Base-by-base conservation (phyloP, 2,329 filamentous ascomycete genomes). In the Nemania sp. region DNA sequence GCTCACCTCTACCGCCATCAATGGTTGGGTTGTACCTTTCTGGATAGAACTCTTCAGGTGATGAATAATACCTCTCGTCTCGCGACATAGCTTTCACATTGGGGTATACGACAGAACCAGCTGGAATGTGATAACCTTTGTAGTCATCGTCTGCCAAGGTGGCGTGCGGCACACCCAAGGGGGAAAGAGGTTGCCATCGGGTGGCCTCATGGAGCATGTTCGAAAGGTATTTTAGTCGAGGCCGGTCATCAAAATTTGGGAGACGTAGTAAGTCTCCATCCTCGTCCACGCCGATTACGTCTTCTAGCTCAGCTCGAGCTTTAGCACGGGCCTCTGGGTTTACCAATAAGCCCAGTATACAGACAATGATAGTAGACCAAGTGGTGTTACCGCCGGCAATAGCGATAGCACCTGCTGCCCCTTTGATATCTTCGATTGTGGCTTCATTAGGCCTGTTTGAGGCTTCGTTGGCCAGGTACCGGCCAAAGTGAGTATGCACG, bases 51-150 rank as follows among this genome's bases (percentile, higher is more conserved):
- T 56, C 56, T 2, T 76, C 70, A 1, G 81, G 79, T 11, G 79
- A 73, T 0, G 66, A 55, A 43, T 79, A 78, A 3, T 74, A 62
- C 10, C 52, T 45, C 43, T 74, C 73, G 29, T 81, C 79, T 27
- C 78, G 76, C 43, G 79, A 78, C 72, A 83, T 78, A 20, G 78
- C 80, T 78, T 81, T 83, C 8, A 79, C 75, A 58, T 84, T 84
- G 22, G 77, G 71, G 27, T 84, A 77, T 10, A 86, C 73, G 2
- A 78, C 79, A 0, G 82, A 78, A 3, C 80, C 81, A 62, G 80
- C 80, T 1, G 85, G 84, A 57, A 87, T 83, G 52, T 77, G 77
- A 67, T 81, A 80, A 13, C 83, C 84, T 11, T 81, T 75, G 70
- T 83, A 83, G 26, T 77, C 68, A 59, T 82, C 78, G 51, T 83